These are phyloP conservation scores for Magnolia sinica DNA, from an alignment of 164 flowering plant genomes.

Conservation along the genomic window DNA sequence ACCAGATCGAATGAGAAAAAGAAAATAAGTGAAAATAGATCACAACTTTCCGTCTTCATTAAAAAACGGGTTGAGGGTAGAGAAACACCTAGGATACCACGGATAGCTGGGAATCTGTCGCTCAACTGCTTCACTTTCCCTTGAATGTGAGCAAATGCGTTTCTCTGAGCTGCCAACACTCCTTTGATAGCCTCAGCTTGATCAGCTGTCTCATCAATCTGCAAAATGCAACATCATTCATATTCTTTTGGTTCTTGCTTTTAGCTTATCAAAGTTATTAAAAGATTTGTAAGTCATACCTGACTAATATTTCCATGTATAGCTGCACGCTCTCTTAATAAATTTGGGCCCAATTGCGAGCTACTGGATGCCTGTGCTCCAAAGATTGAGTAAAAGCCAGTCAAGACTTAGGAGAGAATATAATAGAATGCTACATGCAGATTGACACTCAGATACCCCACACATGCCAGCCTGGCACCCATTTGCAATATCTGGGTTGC, in stretches of 20 bases:
- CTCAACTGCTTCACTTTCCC: slow-evolving; percentile 74
- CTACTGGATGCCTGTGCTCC: slow-evolving; percentile 58
- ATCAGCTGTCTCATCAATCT: slow-evolving; percentile 84
- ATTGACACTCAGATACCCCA: background rate
- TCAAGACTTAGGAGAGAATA: background rate
- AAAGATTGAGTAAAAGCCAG: background rate
- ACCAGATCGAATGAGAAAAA: slow-evolving; percentile 1
- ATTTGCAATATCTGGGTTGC: no score
- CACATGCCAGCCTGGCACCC: background rate
- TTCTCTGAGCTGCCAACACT: slow-evolving; percentile 64
- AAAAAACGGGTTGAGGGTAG: background rate
- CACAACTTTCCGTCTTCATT: background rate
- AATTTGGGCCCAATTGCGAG: slow-evolving; percentile 53
- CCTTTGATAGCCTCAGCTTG: slow-evolving; percentile 77
- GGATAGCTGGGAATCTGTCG: slow-evolving; percentile 80
- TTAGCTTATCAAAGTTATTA: background rate
- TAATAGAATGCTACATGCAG: background rate
- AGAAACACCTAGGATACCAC: slow-evolving; percentile 65
- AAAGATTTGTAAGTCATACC: slow-evolving; percentile 33
- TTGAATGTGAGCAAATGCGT: slow-evolving; percentile 70
- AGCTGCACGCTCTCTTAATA: slow-evolving; percentile 73
- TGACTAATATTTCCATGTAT: slow-evolving; percentile 84
- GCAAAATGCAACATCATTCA: slow-evolving; percentile 4
- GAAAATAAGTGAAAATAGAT: background rate
- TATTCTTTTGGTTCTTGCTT: background rate